phyloP scores from a whole-genome alignment of 345 rosid genomes.

The Noccaea caerulescens region DNA sequence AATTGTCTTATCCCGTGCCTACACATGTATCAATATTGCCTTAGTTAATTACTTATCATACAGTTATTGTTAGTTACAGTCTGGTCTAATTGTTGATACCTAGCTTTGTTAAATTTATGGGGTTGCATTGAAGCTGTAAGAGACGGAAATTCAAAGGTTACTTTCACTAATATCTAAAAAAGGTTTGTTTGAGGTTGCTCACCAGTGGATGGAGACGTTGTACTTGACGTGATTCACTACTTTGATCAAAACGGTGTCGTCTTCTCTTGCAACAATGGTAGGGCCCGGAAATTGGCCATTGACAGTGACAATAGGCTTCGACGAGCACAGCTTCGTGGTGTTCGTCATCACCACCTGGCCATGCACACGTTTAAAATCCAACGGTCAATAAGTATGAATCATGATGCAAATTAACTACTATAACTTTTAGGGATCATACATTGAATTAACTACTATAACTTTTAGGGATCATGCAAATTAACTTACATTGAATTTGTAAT shows the following conservation, averaged over 20 bases:
- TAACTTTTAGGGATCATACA: too few species aligned
- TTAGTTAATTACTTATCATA: neutral
- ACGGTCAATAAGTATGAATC: slow-evolving; percentile 18
- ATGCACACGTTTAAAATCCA: slow-evolving; percentile 15
- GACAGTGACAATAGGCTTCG: slow-evolving; percentile 81
- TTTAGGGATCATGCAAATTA: too few species aligned
- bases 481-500: slow-evolving; percentile 82
- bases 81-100: slow-evolving; percentile 8
- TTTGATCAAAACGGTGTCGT: slow-evolving; percentile 69
- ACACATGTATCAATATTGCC: neutral
- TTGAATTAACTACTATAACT: neutral
- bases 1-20: slow-evolving; percentile 89
- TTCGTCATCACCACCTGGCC: slow-evolving; percentile 70
- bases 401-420: slow-evolving; percentile 1
- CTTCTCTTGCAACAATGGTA: slow-evolving; percentile 84
- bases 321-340: slow-evolving; percentile 62
- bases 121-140: slow-evolving; percentile 51
- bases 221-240: slow-evolving; percentile 83
- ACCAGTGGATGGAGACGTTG: slow-evolving; percentile 91
- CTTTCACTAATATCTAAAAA: slow-evolving; percentile 7
- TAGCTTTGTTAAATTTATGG: neutral
- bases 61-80: slow-evolving; percentile 14
- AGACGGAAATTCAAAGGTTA: slow-evolving; percentile 37
- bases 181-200: slow-evolving; percentile 40
- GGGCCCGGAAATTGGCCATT: slow-evolving; percentile 87